Evolutionary conservation across 495 filamentous ascomycete species (phyloP).

Genomic region (Recurvomyces mirabilis): DNA sequence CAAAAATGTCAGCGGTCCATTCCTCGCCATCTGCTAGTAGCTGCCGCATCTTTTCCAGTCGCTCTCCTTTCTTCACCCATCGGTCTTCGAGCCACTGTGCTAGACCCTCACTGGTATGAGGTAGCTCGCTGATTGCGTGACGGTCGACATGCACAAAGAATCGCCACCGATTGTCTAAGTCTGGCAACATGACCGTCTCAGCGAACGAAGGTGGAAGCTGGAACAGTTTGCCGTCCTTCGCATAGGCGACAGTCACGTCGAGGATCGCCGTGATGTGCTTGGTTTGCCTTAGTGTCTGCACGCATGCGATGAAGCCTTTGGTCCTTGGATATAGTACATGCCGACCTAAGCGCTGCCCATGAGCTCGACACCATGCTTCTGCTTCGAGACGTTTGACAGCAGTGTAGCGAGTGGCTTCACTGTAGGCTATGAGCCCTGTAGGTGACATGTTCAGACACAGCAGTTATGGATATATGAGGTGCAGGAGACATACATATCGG

Average conservation of each 20-base stretch:
- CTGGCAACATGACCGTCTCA: constrained; percentile 35
- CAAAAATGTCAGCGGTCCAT: too few species aligned
- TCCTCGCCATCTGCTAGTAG: constrained; percentile 7
- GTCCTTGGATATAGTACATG: constrained; percentile 46
- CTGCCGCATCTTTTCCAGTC: constrained; percentile 31
- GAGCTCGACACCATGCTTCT: constrained; percentile 36
- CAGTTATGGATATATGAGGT: too few species aligned
- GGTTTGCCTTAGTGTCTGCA: constrained; percentile 40
- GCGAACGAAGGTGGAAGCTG: constrained; percentile 41
- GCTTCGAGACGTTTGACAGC: constrained; percentile 40
- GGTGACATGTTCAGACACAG: too few species aligned
- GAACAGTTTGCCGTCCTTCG: constrained; percentile 34
- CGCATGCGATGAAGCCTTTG: constrained; percentile 45
- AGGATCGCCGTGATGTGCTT: constrained; percentile 46
- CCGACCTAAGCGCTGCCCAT: constrained; percentile 37
- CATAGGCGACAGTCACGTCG: constrained; percentile 48
- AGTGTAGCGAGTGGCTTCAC: constrained; percentile 47
- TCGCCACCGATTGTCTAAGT: constrained; percentile 30
- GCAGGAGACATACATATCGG: constrained; percentile 40
- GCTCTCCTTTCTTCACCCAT: constrained; percentile 44
- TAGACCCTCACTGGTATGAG: constrained; percentile 34
- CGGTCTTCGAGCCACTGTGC: constrained; percentile 43
- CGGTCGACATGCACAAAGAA: constrained; percentile 44
- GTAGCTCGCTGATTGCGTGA: constrained; percentile 37
- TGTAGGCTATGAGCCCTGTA: constrained; percentile 48